Base-by-base conservation (phyloP, 257 asterid genomes). In the Oldenlandia corymbosa region DNA sequence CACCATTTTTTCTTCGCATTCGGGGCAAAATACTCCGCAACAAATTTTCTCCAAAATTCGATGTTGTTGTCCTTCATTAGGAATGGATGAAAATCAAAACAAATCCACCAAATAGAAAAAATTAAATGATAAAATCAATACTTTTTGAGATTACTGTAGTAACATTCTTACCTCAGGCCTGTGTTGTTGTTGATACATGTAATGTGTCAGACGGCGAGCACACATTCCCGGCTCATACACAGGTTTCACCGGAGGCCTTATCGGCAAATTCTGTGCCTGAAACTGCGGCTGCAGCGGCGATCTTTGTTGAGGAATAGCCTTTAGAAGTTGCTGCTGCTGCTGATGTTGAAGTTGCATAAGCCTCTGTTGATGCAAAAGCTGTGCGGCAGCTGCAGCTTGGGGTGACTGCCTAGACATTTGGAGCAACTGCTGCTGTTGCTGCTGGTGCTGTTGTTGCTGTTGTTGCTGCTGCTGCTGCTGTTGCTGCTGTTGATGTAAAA, bases 1-100 rank as follows among this genome's bases (percentile, higher is more conserved):
- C 99, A 92, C 99, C 97, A 92, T 68, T 87, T 92, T 69, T 92
- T 92, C 91, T 87, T 89, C 37, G 99, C 97, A 77, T 80, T 87
- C 43, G 99, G 95, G 9, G 92, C 88, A 75, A 87, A 92, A 68
- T 79, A 92, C 75, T 92, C 98, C 0, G 83, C 82, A 2, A 89
- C 98, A 78, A 89, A 92, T 71, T 85, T 89, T 69, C 96, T 80
- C 99, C 97, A 92, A 62, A 84, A 92, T 65, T 87, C 96, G 12
- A 92, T 89, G 65, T 72, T 87, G 71, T 92, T 92, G 74, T 92
- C 96, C 99, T 92, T 67, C 69, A 81, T 68, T 76, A 74, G 16
- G 37, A 60, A 48, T n/a, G 23, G 23, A 17, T 24, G 7, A 50
- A 50, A 36, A 66, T 43, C 34, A 56, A 24, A 26, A 13, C 18